Base-by-base conservation (phyloP, 2,329 filamentous ascomycete species). In the Sporothrix mexicana region DNA sequence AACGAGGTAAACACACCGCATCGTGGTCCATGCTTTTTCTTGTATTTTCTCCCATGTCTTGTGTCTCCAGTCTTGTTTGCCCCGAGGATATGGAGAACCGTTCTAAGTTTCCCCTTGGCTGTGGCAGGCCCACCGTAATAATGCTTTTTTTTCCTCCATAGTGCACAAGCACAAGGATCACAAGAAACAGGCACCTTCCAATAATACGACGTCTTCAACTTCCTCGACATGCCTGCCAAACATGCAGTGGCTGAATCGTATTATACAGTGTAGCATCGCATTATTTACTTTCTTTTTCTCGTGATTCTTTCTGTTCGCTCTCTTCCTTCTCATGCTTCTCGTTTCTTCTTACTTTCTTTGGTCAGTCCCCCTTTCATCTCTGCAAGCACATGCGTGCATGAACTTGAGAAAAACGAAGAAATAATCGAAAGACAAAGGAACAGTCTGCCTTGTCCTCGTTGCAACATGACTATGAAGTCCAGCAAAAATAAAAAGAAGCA, bases 71-170 rank as follows among this genome's bases (percentile, higher is more conserved):
- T 47, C 61, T 66, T 47, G 61, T 25, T 66, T 47, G 53, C 53
- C 66, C 66, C 66, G 47, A 68, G 66, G 25, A 20, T 15, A 25
- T 23, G 66, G 45, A 49, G 45, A 67, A 30, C 64, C 13, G 15
- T 51, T 67, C 43, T 51, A 20, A 43, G 45, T n/a, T 36, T 67
- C 23, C 49, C 43, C 62, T 67, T 67, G 62, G 45, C 62, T 67
- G 23, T 67, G 62, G 15, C 23, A 36, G 62, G 45, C 7, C 43
- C 13, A n/a, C 41, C 61, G 61, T 47, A 45, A 25, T 45, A 64
- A 64, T n/a, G 59, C 59, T 45, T 64, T 7, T 64, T 64, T 64
- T 45, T 64, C 17, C 7, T n/a, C 25, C 30, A 41, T 61, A 17
- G 30, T 36, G 30, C 30, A 36, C 30, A 36, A 36, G 30, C 30